phyloP scores from a whole-genome alignment of 768 basidiomycete species.

The Auriscalpium microsporum region DNA sequence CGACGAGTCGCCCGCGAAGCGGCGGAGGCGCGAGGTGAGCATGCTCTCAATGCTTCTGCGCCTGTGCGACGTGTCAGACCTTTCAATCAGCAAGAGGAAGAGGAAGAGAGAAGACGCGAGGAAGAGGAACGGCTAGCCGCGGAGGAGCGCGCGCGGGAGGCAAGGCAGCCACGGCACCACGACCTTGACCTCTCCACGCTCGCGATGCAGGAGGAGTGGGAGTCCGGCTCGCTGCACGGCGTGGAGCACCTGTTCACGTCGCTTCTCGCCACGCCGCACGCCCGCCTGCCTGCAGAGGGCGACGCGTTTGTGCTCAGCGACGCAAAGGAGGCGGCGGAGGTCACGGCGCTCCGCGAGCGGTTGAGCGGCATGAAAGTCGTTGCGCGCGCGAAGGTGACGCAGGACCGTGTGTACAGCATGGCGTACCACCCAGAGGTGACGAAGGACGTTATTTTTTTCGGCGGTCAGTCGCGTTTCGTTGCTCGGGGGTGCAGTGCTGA shows the following conservation, averaged over 20 bases:
- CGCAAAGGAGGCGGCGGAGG: slow-evolving; percentile 38
- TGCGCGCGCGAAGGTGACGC: slow-evolving; percentile 73
- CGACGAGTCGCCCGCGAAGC: slow-evolving; percentile 58
- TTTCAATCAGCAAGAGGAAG: slow-evolving; percentile 37
- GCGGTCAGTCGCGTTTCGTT: slow-evolving; percentile 37
- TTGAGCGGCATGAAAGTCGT: slow-evolving; percentile 54
- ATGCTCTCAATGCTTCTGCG: neutral
- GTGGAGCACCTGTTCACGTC: slow-evolving; percentile 39
- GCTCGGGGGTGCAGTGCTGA: neutral
- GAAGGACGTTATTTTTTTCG: slow-evolving; percentile 83
- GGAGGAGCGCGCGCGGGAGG: slow-evolving; percentile 53
- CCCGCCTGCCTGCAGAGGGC: slow-evolving; percentile 34
- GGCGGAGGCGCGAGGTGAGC: slow-evolving; percentile 57
- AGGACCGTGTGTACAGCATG: slow-evolving; percentile 66
- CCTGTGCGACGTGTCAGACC: neutral
- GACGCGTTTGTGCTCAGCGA: slow-evolving; percentile 45
- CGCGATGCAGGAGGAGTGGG: slow-evolving; percentile 32
- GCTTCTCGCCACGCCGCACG: slow-evolving; percentile 27
- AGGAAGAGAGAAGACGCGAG: slow-evolving; percentile 40
- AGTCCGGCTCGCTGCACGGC: slow-evolving; percentile 35
- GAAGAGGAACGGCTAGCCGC: slow-evolving; percentile 54
- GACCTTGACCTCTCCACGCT: slow-evolving; percentile 54
- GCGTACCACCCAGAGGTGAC: slow-evolving; percentile 74
- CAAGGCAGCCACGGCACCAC: slow-evolving; percentile 61
- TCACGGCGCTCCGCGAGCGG: slow-evolving; percentile 44